Evolutionary conservation across 2,329 filamentous ascomycete genomes (phyloP).

Genomic region (Phialophora tarda): DNA sequence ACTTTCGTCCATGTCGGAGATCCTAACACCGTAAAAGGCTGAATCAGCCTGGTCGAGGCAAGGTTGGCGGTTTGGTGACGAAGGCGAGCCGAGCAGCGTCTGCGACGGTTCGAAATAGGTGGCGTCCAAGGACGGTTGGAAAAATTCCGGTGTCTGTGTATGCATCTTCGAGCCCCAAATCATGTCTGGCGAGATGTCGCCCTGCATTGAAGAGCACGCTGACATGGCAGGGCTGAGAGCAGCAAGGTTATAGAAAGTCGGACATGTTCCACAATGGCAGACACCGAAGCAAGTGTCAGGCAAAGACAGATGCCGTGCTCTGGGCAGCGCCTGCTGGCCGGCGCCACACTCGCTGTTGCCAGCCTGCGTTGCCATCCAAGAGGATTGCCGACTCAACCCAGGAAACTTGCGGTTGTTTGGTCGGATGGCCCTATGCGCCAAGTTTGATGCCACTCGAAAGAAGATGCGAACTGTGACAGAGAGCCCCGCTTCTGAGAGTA

Average conservation of each 20-base stretch:
- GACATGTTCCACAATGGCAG: slow-evolving; percentile 12
- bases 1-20: neutral
- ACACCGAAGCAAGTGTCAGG: neutral
- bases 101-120: slow-evolving; percentile 5
- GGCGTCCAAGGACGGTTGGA: slow-evolving; percentile 1
- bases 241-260: slow-evolving; percentile 3
- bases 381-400: neutral
- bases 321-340: neutral
- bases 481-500: neutral
- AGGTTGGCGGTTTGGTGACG: neutral
- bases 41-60: neutral
- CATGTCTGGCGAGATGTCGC: neutral
- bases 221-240: slow-evolving; percentile 9
- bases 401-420: neutral
- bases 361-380: slow-evolving; percentile 1
- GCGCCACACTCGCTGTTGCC: neutral
- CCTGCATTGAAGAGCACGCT: slow-evolving; percentile 12
- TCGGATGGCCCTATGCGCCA: neutral
- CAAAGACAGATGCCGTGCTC: neutral
- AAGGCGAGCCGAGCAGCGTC: neutral
- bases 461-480: neutral
- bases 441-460: neutral
- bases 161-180: neutral
- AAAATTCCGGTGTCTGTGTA: neutral
- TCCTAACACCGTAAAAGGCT: neutral